Evolutionary conservation across 768 basidiomycete genomes (phyloP).

Genomic region (Glaciozyma antarctica): DNA sequence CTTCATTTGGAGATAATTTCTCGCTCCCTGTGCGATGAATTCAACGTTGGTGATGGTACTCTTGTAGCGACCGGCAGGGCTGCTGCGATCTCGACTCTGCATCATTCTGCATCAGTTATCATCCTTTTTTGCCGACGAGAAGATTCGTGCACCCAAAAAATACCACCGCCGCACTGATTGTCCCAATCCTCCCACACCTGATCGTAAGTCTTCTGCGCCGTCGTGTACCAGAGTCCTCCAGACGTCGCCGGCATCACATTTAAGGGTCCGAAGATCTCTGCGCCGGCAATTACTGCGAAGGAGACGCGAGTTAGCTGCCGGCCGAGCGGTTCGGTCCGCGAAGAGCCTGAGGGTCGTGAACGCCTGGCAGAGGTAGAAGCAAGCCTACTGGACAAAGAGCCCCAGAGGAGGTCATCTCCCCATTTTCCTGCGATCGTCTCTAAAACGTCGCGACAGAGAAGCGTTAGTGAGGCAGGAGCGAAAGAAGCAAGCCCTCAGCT

Average conservation of each 20-base stretch:
- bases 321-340: neutral
- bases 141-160: neutral
- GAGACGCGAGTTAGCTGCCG: neutral
- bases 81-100: neutral
- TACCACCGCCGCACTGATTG: slow-evolving; percentile 4
- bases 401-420: neutral
- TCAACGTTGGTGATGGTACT: neutral
- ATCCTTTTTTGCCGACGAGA: neutral
- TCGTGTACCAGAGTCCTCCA: neutral
- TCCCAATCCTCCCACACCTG: neutral
- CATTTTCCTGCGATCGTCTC: neutral
- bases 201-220: neutral
- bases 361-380: neutral
- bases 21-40: neutral
- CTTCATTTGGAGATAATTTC: neutral
- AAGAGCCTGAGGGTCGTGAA: neutral
- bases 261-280: neutral
- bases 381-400: neutral
- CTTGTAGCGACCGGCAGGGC: neutral
- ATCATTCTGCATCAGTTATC: neutral
- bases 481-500: neutral
- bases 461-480: neutral
- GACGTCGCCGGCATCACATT: neutral
- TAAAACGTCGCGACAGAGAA: too few species aligned
- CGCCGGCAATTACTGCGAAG: neutral